Percentiles rank a stretch among this genome's conserved stretches.
Conservation (phyloP, 225 moss, liverwort and hornwort genomes). For the Physcomitrium patens region DNA sequence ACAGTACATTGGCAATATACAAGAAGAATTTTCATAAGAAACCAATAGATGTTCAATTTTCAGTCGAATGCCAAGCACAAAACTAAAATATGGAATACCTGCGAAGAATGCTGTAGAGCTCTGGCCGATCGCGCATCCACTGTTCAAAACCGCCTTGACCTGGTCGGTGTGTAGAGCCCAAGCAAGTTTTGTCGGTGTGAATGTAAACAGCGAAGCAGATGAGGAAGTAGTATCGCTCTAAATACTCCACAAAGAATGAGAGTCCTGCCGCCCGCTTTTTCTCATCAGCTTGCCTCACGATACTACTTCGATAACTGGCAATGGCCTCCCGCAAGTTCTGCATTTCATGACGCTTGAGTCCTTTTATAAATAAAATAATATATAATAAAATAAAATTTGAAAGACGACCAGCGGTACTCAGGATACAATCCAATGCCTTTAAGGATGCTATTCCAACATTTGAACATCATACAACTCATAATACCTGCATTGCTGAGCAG, state of each 20-base stretch:
- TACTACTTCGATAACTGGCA: slow-evolving; percentile 90
- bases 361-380: not conserved
- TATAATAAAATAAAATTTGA: too few species aligned
- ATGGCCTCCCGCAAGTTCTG: slow-evolving; percentile 99
- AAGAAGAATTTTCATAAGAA: slow-evolving; percentile 16
- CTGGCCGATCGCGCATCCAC: slow-evolving; percentile 98
- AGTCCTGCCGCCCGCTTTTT: slow-evolving; percentile 98
- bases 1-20: slow-evolving; percentile 12
- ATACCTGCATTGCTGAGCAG: slow-evolving; percentile 99
- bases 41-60: not conserved
- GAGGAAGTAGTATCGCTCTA: slow-evolving; percentile 98
- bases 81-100: slow-evolving; percentile 52
- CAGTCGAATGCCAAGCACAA: not conserved
- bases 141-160: slow-evolving; percentile 88
- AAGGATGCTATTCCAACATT: slow-evolving; percentile 7
- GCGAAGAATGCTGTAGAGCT: slow-evolving; percentile 99
- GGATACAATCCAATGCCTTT: slow-evolving; percentile 17
- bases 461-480: slow-evolving; percentile 23
- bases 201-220: slow-evolving; percentile 99
- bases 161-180: slow-evolving; percentile 57
- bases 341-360: slow-evolving; percentile 30
- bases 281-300: slow-evolving; percentile 98
- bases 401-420: slow-evolving; percentile 7
- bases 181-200: slow-evolving; percentile 86
- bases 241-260: slow-evolving; percentile 98